Evolutionary conservation across 2,329 filamentous ascomycete genomes (phyloP).

Genomic region (Curvularia sp.): DNA sequence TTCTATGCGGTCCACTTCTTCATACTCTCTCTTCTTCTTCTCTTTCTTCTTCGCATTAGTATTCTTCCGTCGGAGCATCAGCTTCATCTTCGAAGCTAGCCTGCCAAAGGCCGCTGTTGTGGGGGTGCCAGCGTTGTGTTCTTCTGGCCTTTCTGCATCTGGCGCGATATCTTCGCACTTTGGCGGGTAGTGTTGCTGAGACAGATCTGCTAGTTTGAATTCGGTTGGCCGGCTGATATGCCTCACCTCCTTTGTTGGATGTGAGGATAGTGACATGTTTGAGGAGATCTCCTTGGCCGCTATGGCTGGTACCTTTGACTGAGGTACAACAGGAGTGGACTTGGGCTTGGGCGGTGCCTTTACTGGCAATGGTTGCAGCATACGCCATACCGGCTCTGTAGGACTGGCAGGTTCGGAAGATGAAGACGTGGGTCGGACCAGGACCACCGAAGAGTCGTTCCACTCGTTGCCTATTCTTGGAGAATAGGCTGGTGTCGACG

Average conservation of each 20-base stretch:
- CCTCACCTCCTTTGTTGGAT: slow-evolving; percentile 24
- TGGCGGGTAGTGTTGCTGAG: slow-evolving; percentile 26
- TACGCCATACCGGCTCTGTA: slow-evolving; percentile 45
- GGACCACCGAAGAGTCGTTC: slow-evolving; percentile 38
- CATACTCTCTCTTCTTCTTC: slow-evolving; percentile 32
- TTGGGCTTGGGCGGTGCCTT: slow-evolving; percentile 19
- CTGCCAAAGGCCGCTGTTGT: slow-evolving; percentile 37
- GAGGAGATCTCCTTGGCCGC: slow-evolving; percentile 16
- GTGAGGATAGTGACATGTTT: slow-evolving; percentile 20
- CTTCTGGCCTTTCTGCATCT: slow-evolving; percentile 14
- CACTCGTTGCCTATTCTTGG: slow-evolving; percentile 39
- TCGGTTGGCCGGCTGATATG: slow-evolving; percentile 9
- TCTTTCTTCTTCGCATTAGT: slow-evolving; percentile 36
- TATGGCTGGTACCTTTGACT: slow-evolving; percentile 18
- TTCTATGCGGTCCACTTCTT: slow-evolving; percentile 43
- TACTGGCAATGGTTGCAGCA: slow-evolving; percentile 36
- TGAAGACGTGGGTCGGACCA: slow-evolving; percentile 42
- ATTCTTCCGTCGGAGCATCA: slow-evolving; percentile 37
- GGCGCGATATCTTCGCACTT: slow-evolving; percentile 25
- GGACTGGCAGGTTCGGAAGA: slow-evolving; percentile 37
- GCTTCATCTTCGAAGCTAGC: slow-evolving; percentile 43
- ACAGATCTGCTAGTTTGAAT: slow-evolving; percentile 16
- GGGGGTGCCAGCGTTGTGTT: slow-evolving; percentile 21
- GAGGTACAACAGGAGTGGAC: not conserved
- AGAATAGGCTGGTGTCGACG: slow-evolving; percentile 49